Evolutionary conservation across 148 eudicot genomes (phyloP).

Genomic region (Diospyros lotus): DNA sequence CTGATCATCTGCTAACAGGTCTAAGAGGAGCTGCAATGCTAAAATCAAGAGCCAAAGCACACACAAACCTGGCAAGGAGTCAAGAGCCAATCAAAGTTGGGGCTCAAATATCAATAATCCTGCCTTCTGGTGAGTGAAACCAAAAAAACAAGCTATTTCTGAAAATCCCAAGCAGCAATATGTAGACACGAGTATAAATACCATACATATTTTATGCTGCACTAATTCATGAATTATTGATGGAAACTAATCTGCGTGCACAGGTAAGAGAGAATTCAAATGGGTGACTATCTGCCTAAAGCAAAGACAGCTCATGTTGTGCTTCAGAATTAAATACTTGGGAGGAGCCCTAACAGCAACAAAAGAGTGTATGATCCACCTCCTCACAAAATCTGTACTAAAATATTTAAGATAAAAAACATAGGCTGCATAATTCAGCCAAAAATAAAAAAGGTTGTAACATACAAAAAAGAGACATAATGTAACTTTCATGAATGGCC

Average conservation of each 20-base stretch:
- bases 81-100: conserved; percentile 24
- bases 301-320: conserved; percentile 18
- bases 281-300: conserved; percentile 24
- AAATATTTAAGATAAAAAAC: too few species aligned
- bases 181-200: too few species aligned
- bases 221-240: too few species aligned
- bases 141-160: too few species aligned
- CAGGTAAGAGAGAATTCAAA: conserved; percentile 24
- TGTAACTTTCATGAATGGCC: background rate
- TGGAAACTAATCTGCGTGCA: background rate
- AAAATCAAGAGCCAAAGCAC: conserved; percentile 21
- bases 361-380: conserved; percentile 25
- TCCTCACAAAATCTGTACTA: background rate
- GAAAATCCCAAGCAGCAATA: background rate
- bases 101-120: conserved; percentile 23
- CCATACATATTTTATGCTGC: too few species aligned
- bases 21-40: conserved; percentile 35
- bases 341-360: conserved; percentile 27
- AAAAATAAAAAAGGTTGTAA: too few species aligned
- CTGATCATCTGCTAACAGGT: conserved; percentile 21
- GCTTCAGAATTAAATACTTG: conserved; percentile 26
- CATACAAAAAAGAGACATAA: too few species aligned
- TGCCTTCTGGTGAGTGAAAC: conserved; percentile 31
- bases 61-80: conserved; percentile 9
- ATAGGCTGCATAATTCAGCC: too few species aligned